Percentiles rank a stretch among this genome's conserved stretches.
Evolutionary conservation across 164 flowering plant species (phyloP).

Genomic region (Vitis rupestris): DNA sequence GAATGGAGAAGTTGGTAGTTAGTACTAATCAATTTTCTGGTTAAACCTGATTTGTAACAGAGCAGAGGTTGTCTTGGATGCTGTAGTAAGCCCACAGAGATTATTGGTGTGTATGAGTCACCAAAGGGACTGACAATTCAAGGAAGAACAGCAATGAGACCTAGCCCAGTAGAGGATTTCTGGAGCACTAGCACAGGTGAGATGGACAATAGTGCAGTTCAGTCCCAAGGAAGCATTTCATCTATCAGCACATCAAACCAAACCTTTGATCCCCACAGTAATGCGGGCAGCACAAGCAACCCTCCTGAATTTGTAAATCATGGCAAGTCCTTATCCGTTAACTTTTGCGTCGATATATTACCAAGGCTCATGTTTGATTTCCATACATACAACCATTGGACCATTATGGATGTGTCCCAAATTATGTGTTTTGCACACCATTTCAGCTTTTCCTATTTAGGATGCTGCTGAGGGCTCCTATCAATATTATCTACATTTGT

Average conservation of each 20-base stretch:
- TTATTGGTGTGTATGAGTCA: slow-evolving; percentile 39
- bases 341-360: background rate
- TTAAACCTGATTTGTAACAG: slow-evolving; percentile 43
- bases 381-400: background rate
- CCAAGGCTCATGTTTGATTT: background rate
- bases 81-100: slow-evolving; percentile 24
- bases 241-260: slow-evolving; percentile 31
- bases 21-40: slow-evolving; percentile 19
- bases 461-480: background rate
- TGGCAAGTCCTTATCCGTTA: slow-evolving; percentile 29
- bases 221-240: slow-evolving; percentile 40
- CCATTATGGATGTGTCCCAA: background rate
- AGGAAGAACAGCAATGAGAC: slow-evolving; percentile 26
- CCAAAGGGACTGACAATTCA: slow-evolving; percentile 40
- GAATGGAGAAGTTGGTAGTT: background rate
- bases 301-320: slow-evolving; percentile 47
- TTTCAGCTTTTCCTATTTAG: background rate
- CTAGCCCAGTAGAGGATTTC: slow-evolving; percentile 34
- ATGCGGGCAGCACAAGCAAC: slow-evolving; percentile 24
- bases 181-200: slow-evolving; percentile 54
- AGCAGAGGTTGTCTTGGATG: slow-evolving; percentile 61
- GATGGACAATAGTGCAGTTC: slow-evolving; percentile 34
- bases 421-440: background rate
- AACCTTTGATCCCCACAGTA: slow-evolving; percentile 24
- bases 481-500: too few relatives aligned